These are phyloP conservation scores for Luffa aegyptiaca DNA, from an alignment of 306 rosid genomes.

Conservation along the genomic window DNA sequence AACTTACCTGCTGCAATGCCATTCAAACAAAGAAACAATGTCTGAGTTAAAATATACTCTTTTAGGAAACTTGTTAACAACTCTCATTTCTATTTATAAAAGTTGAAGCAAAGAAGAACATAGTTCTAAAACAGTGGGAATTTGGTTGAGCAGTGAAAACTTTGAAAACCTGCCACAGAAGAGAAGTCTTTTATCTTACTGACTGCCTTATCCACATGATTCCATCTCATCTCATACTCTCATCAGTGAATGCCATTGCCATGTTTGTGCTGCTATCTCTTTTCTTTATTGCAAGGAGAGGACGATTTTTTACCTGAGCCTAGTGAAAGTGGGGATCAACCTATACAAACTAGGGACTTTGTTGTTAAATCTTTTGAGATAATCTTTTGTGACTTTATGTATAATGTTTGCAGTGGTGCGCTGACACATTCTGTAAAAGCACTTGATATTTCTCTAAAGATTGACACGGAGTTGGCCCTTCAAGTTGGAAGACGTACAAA, in stretches of 20 bases:
- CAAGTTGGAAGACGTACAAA: constrained; percentile 86
- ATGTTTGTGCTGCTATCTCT: background rate
- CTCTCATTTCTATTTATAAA: background rate
- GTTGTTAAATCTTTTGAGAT: background rate
- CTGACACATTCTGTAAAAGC: constrained; percentile 93
- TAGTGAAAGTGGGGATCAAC: background rate
- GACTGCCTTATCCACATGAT: background rate
- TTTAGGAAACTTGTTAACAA: background rate
- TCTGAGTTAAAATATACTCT: background rate
- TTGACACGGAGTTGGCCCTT: constrained; percentile 88
- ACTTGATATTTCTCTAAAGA: constrained; percentile 85
- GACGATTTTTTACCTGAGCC: background rate
- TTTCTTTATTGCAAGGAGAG: background rate
- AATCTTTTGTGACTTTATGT: background rate
- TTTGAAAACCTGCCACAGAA: background rate
- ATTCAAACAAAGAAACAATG: background rate
- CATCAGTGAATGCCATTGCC: background rate
- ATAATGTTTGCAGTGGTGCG: constrained; percentile 58
- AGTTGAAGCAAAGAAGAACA: background rate
- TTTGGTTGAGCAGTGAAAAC: background rate
- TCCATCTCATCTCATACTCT: background rate
- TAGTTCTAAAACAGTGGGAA: background rate
- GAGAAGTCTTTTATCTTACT: background rate
- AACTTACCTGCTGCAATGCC: background rate
- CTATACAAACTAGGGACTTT: background rate